phyloP scores from a whole-genome alignment of 257 asterid genomes.

The Linderniella brevidens region DNA sequence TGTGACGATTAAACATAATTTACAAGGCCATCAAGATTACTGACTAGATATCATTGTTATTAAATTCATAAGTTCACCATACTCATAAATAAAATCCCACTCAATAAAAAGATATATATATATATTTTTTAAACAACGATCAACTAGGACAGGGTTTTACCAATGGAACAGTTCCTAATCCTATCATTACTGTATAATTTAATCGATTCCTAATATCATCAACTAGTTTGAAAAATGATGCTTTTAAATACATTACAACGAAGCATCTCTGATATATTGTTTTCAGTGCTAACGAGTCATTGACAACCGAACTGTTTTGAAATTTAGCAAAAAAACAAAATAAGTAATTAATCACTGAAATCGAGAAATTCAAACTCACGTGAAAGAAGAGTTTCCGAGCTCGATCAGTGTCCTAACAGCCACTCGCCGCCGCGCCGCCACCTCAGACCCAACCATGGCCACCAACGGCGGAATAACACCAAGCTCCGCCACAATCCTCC shows the following conservation, averaged over 20 bases:
- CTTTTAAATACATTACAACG: no score
- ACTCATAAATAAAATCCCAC: no score
- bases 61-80: background rate
- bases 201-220: no score
- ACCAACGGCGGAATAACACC: constrained; percentile 90
- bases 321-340: background rate
- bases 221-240: no score
- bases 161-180: constrained; percentile 12
- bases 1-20: constrained; percentile 8
- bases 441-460: constrained; percentile 50
- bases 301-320: background rate
- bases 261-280: no score
- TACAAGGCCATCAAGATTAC: constrained; percentile 16
- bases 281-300: background rate
- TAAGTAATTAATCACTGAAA: background rate
- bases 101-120: no score
- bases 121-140: no score
- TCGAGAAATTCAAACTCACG: constrained; percentile 32
- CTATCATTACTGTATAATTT: no score
- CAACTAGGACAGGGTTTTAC: no score
- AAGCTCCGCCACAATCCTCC: constrained; percentile 74
- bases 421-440: constrained; percentile 34
- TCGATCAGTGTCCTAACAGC: constrained; percentile 52
- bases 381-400: constrained; percentile 58
- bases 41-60: constrained; percentile 7